These are phyloP conservation scores for Thelephora terrestris DNA, from an alignment of 1,284 basidiomycete species.

Conservation along the genomic window DNA sequence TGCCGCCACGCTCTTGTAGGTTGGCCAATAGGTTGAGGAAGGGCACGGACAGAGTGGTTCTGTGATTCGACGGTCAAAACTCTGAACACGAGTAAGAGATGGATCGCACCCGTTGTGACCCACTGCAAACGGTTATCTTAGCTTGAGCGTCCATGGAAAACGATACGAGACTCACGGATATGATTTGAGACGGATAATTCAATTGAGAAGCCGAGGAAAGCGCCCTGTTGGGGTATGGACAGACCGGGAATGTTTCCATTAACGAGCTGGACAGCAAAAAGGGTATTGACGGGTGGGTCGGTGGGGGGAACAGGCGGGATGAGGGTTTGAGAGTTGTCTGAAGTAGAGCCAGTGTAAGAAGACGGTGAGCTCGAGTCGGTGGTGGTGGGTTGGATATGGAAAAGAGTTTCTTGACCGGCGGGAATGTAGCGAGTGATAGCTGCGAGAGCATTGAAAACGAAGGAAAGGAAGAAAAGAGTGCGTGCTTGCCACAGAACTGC, in stretches of 20 bases:
- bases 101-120: constrained; percentile 28
- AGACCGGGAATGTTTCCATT: constrained; percentile 29
- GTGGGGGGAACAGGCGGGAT: constrained; percentile 34
- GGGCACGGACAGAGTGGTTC: constrained; percentile 41
- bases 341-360: constrained; percentile 30
- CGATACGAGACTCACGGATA: constrained; percentile 38
- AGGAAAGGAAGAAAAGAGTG: not conserved
- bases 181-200: constrained; percentile 63
- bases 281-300: constrained; percentile 26
- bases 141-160: not conserved
- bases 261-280: constrained; percentile 33
- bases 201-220: constrained; percentile 62
- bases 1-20: constrained; percentile 44
- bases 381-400: not conserved
- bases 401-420: not conserved
- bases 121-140: constrained; percentile 4
- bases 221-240: constrained; percentile 46
- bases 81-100: constrained; percentile 6
- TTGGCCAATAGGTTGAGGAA: constrained; percentile 68
- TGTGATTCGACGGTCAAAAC: constrained; percentile 13
- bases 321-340: constrained; percentile 34
- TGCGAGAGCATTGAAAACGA: constrained; percentile 5
- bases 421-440: not conserved
- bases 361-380: constrained; percentile 13
- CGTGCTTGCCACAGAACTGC: not conserved